Evolutionary conservation across 352 stramenopile genomes (phyloP).

Genomic region (Pythium graminicola): DNA sequence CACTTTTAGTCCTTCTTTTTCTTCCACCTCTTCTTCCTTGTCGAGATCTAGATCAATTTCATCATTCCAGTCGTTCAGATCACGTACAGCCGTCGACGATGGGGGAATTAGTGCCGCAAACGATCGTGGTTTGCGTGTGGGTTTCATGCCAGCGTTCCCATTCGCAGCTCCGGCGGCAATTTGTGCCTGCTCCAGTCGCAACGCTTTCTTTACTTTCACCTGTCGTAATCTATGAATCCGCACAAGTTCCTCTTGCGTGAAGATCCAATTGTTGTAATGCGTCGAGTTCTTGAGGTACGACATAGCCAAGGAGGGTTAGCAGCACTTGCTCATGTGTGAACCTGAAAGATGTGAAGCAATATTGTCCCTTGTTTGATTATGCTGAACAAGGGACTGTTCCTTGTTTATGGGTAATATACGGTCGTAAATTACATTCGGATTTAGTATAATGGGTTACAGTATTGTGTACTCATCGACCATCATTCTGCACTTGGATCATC

Average conservation of each 20-base stretch:
- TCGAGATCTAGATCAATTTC: constrained; percentile 43
- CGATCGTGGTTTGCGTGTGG: constrained; percentile 59
- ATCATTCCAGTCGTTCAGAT: constrained; percentile 76
- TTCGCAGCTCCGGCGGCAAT: constrained; percentile 23
- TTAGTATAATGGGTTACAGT: neutral
- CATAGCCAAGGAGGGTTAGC: constrained; percentile 31
- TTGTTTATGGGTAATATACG: neutral
- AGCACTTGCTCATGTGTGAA: neutral
- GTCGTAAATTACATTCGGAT: constrained; percentile 7
- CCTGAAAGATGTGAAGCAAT: neutral
- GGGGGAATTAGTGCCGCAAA: constrained; percentile 69
- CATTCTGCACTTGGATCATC: constrained; percentile 1
- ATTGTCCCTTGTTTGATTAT: neutral
- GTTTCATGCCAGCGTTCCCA: constrained; percentile 21
- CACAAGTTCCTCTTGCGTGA: constrained; percentile 53
- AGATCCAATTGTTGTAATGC: constrained; percentile 89
- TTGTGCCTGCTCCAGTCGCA: constrained; percentile 57
- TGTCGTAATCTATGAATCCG: constrained; percentile 51
- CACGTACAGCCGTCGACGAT: constrained; percentile 50
- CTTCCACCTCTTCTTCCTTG: constrained; percentile 38
- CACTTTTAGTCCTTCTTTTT: constrained; percentile 44
- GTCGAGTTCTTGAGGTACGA: constrained; percentile 79
- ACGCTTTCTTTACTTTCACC: constrained; percentile 51
- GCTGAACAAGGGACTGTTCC: neutral
- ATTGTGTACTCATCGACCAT: neutral